A percentile compares a stretch with the other conserved stretches of the same genome.
Evolutionary conservation across 768 basidiomycete genomes (phyloP).

Genomic region (Sutorius australiensis): DNA sequence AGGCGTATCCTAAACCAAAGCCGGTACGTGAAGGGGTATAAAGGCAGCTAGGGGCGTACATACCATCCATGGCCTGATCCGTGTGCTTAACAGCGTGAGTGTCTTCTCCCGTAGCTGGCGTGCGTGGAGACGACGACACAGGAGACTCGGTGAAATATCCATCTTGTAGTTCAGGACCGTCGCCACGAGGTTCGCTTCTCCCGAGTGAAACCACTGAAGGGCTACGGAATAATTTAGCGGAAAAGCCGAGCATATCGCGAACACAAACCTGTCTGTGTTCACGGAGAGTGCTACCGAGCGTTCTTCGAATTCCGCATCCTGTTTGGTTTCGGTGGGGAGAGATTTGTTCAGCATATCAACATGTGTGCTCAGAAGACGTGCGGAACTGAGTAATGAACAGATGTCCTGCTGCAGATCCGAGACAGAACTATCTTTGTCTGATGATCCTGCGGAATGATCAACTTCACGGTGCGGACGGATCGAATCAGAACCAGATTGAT

Average conservation of each 20-base stretch:
- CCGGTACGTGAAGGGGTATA: background rate
- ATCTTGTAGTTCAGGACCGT: background rate
- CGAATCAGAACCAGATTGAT: background rate
- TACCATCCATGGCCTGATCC: background rate
- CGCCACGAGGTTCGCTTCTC: background rate
- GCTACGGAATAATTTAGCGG: background rate
- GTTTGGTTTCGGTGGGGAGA: background rate
- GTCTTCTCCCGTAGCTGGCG: background rate
- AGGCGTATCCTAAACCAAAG: background rate
- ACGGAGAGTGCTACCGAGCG: background rate
- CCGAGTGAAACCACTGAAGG: background rate
- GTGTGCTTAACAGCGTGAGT: background rate
- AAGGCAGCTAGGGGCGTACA: background rate
- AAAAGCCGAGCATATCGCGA: background rate
- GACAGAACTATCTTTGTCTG: background rate
- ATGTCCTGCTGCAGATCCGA: background rate
- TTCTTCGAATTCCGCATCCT: background rate
- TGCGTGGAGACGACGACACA: background rate
- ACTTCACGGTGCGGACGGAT: background rate
- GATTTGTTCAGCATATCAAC: background rate
- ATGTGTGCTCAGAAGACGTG: background rate
- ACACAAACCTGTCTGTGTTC: constrained; percentile 2
- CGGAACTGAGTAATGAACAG: background rate
- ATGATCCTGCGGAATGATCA: background rate
- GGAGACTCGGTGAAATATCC: background rate